Percentiles rank a stretch among this genome's conserved stretches.
Evolutionary conservation across 1,284 basidiomycete genomes (phyloP).

Genomic region (Moesziomyces aphidis): DNA sequence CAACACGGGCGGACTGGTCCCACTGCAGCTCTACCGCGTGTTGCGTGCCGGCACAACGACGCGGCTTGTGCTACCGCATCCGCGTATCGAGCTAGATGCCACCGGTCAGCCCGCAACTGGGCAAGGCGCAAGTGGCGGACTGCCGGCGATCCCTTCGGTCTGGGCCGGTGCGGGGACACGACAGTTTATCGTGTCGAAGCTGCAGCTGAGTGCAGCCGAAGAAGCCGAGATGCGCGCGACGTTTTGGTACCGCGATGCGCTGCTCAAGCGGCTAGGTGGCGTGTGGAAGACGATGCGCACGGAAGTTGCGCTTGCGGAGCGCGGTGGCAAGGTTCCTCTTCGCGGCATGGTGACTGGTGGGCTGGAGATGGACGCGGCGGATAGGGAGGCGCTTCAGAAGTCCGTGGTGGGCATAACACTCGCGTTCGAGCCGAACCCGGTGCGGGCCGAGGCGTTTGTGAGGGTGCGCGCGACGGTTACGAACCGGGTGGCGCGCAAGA

Average conservation of each 20-base stretch:
- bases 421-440: neutral
- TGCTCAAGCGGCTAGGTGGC: conserved; percentile 78
- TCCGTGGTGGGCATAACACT: conserved; percentile 18
- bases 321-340: conserved; percentile 6
- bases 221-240: conserved; percentile 77
- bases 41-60: conserved; percentile 23
- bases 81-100: conserved; percentile 70
- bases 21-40: conserved; percentile 20
- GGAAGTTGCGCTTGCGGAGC: conserved; percentile 3
- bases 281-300: conserved; percentile 76
- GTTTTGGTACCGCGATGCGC: conserved; percentile 93
- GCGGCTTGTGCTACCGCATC: conserved; percentile 66
- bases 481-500: conserved; percentile 15
- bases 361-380: conserved; percentile 5
- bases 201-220: conserved; percentile 75
- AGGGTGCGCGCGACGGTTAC: conserved; percentile 7
- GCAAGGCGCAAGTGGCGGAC: conserved; percentile 71
- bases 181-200: conserved; percentile 90
- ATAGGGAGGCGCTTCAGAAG: conserved; percentile 7
- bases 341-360: conserved; percentile 16
- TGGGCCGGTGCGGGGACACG: conserved; percentile 71
- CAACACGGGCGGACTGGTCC: conserved; percentile 62
- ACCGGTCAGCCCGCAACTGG: conserved; percentile 69
- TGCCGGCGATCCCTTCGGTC: conserved; percentile 81
- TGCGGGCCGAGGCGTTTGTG: conserved; percentile 18